Base-by-base conservation (phyloP, 768 basidiomycete species). In the Russula earlei region DNA sequence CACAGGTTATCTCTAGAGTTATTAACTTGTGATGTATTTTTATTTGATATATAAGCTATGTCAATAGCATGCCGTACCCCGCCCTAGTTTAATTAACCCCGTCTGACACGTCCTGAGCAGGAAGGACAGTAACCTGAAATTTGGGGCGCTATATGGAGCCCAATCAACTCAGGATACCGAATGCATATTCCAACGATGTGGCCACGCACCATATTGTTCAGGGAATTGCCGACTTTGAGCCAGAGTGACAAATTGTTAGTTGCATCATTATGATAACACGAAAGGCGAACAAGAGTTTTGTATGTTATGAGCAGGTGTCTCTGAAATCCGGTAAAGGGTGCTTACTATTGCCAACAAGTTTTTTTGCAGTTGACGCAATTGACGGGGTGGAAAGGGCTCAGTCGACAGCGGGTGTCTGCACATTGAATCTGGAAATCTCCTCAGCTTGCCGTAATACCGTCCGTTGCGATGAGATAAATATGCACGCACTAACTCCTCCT, bases 321-420 rank as follows among this genome's bases (percentile, higher is more conserved):
- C 17, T 3, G 10, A 8, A 36, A 49, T 44, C n/a, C 27, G 22
- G 2, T 10, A 40, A 29, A 17, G 19, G 22, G 14, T 9, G 36
- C 57, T 31, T 44, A 58, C 57, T 58, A 58, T 49, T 58, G 57
- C 57, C 57, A 58, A 19, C 57, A 58, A 5, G 57, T 54, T 44
- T 58, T 58, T 49, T 54, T 58, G n/a, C 57, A 58, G 36, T 58
- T 58, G 41, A 25, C 40, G 14, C 57, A 58, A 10, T 58, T 58
- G 27, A 31, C 42, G 1, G 57, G 57, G 22, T 58, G 57, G 41
- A 49, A 58, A 19, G 57, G 52, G 36, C 57, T 58, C 33, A 58
- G 41, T 38, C 57, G 33, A 54, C 57, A 58, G 42, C 37, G 52
- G 11, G 52, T 49, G 44, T 58, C 52, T 49, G 57, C 42, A 22